Base-by-base conservation (phyloP, 768 basidiomycete species). In the Cystobasidium ongulense region DNA sequence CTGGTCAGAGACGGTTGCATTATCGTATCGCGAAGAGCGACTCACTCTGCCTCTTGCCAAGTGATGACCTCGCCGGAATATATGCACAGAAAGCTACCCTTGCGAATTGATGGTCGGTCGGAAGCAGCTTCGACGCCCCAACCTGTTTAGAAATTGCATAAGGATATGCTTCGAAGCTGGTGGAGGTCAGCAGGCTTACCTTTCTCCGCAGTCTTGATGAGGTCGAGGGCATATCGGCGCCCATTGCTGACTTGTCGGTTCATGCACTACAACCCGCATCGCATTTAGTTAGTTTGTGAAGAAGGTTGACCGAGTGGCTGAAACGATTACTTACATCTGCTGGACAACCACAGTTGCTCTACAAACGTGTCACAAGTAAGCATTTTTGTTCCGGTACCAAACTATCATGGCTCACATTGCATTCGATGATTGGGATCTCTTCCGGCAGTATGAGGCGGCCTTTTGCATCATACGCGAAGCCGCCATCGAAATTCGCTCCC, bases 181-280 rank as follows among this genome's bases (percentile, higher is more conserved):
- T 8, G 17, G 33, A 70, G 4, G n/a, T 17, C 15, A 33, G 64
- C 29, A 41, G 8, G 4, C 43, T 52, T 27, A 71, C 68, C 68
- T 71, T 71, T 71, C 33, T 36, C 11, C 4, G 35, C 21, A 8
- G 68, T 71, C n/a, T 71, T 71, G 36, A 71, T 52, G 33, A 71
- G n/a, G 59, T 71, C 68, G 8, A 71, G 68, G 8, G 8, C 29
- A 23, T 54, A 52, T 23, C 33, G 29, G 1, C 68, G 68, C 27
- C 68, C 68, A 31, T 71, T 71, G 21, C 68, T 54, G 25, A 71
- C 54, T 36, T 71, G 33, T 13, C 68, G 53, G 31, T 71, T 71
- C n/a, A 29, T 52, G 54, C 68, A 71, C 68, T 71, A 36, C 31
- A 59, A 11, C n/a, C 41, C 11, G 31, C 63, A 3, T 4, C 13